These are phyloP conservation scores for Carex kokanica DNA, from an alignment of 176 grass and related monocot species.

Conservation along the genomic window DNA sequence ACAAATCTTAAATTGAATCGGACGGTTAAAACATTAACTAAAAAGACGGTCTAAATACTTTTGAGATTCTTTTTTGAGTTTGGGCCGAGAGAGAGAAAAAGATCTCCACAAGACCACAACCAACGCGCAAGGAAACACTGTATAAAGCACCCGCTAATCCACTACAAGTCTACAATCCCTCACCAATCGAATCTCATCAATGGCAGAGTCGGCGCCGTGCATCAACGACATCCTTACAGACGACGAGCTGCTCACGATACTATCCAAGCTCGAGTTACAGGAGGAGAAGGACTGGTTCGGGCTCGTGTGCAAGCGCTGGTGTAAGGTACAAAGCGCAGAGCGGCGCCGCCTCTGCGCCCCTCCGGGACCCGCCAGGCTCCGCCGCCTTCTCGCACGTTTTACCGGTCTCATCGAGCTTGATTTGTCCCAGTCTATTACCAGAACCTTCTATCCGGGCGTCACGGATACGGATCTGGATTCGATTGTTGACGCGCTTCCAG, in stretches of 20 bases:
- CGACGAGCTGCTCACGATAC: conserved; percentile 66
- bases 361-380: conserved; percentile 67
- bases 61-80: too few relatives aligned
- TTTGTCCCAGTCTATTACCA: conserved; percentile 47
- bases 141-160: neutral
- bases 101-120: too few relatives aligned
- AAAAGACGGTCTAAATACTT: too few relatives aligned
- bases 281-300: conserved; percentile 67
- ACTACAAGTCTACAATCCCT: neutral
- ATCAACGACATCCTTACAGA: conserved; percentile 71
- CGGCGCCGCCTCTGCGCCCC: conserved; percentile 57
- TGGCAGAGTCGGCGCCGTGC: conserved; percentile 37
- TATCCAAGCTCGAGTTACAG: conserved; percentile 42
- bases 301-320: conserved; percentile 84
- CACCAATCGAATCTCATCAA: conserved; percentile 17
- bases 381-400: conserved; percentile 58
- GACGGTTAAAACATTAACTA: too few relatives aligned
- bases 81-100: too few relatives aligned
- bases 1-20: too few relatives aligned
- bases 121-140: too few relatives aligned
- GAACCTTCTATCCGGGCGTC: conserved; percentile 74
- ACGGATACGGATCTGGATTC: conserved; percentile 51
- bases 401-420: conserved; percentile 41
- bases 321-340: conserved; percentile 72
- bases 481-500: conserved; percentile 33